Conservation (phyloP, 768 basidiomycete genomes). For the Suillus discolor region DNA sequence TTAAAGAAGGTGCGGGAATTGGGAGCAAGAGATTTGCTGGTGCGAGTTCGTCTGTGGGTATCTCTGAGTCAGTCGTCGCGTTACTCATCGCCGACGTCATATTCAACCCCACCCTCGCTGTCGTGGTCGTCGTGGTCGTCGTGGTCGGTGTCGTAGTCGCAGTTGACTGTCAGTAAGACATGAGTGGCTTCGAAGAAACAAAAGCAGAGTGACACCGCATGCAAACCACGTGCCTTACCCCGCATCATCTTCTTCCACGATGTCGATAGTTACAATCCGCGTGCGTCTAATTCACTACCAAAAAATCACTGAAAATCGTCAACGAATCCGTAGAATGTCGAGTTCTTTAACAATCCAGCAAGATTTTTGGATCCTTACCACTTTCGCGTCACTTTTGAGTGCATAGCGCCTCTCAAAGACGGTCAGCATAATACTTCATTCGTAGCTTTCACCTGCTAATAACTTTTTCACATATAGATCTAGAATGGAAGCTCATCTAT, state of each 20-base stretch:
- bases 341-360: slow-evolving; percentile 92
- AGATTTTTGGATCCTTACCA: slow-evolving; percentile 88
- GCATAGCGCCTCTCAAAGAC: slow-evolving; percentile 87
- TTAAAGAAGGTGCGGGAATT: slow-evolving; percentile 39
- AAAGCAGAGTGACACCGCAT: slow-evolving; percentile 12
- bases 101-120: slow-evolving; percentile 20
- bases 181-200: slow-evolving; percentile 7
- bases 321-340: slow-evolving; percentile 61
- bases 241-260: slow-evolving; percentile 23
- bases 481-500: slow-evolving; percentile 98
- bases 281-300: slow-evolving; percentile 37
- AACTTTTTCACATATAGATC: slow-evolving; percentile 61
- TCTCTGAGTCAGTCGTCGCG: slow-evolving; percentile 1
- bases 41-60: neutral
- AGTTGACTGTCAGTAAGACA: neutral
- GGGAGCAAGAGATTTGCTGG: slow-evolving; percentile 43
- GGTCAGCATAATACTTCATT: slow-evolving; percentile 40
- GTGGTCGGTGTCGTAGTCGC: neutral
- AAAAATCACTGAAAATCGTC: neutral
- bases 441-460: neutral
- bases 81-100: slow-evolving; percentile 8
- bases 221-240: slow-evolving; percentile 12
- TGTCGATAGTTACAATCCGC: slow-evolving; percentile 74
- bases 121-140: neutral
- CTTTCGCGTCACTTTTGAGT: slow-evolving; percentile 97